phyloP scores from a whole-genome alignment of 2,329 filamentous ascomycete species.

The Didymella pinodella region DNA sequence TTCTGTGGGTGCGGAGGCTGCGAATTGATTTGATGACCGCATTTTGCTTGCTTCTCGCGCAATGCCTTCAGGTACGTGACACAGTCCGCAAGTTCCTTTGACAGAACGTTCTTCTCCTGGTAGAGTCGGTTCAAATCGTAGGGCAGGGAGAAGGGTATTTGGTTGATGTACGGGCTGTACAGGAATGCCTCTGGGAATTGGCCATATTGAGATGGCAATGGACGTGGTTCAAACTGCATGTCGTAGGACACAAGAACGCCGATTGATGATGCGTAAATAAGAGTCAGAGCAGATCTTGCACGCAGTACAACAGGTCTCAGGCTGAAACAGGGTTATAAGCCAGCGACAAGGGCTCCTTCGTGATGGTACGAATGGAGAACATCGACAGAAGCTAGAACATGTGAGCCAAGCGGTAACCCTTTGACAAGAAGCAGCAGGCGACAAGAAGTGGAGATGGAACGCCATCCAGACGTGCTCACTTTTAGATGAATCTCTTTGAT shows the following conservation, averaged over 20 bases:
- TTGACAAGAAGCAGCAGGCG: constrained; percentile 4
- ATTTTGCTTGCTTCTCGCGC: constrained; percentile 42
- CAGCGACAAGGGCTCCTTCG: not conserved
- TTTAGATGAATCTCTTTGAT: constrained; percentile 1
- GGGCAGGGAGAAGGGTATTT: not conserved
- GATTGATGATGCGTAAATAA: constrained; percentile 2
- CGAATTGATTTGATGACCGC: constrained; percentile 30
- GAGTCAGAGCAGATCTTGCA: not conserved
- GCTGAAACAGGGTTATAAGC: constrained; percentile 16
- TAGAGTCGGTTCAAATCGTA: constrained; percentile 23
- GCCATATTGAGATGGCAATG: not conserved
- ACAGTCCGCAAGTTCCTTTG: constrained; percentile 42
- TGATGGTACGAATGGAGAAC: not conserved
- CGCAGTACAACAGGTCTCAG: not conserved
- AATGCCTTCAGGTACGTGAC: constrained; percentile 43
- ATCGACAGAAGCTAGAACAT: not conserved
- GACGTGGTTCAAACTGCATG: constrained; percentile 6
- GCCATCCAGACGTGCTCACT: constrained; percentile 11
- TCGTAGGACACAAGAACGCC: not conserved
- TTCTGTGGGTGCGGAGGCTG: constrained; percentile 25
- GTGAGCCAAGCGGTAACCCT: constrained; percentile 7
- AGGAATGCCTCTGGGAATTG: not conserved
- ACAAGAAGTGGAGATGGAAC: not conserved
- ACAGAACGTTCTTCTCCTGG: constrained; percentile 36
- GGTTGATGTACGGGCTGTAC: not conserved